Percentiles rank a stretch among this genome's conserved stretches.
Evolutionary conservation across 2,329 filamentous ascomycete species (phyloP).

Genomic region (Stachybotrys chlorohalonatus): DNA sequence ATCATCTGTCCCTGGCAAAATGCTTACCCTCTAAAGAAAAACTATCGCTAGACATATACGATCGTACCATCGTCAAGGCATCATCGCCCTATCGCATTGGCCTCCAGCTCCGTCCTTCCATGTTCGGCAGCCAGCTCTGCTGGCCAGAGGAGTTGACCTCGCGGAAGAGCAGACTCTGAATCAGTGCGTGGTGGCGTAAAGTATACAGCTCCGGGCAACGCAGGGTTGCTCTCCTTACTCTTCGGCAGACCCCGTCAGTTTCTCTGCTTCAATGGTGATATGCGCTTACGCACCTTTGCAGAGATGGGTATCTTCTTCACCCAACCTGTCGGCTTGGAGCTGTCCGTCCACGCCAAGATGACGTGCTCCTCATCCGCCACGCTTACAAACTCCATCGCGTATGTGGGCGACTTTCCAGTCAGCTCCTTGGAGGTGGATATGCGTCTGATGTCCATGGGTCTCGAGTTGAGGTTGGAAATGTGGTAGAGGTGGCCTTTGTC

Average conservation of each 20-base stretch:
- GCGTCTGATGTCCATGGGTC: constrained; percentile 24
- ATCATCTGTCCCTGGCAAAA: too few species aligned
- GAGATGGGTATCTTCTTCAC: constrained; percentile 18
- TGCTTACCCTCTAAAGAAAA: too few species aligned
- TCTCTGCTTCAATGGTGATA: neutral
- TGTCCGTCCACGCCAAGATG: constrained; percentile 29
- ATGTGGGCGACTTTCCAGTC: constrained; percentile 25
- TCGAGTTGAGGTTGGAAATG: constrained; percentile 27
- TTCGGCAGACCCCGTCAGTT: neutral
- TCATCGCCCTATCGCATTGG: neutral
- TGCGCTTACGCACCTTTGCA: constrained; percentile 2
- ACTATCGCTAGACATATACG: too few species aligned
- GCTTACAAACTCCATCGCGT: constrained; percentile 27
- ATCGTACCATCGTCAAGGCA: neutral
- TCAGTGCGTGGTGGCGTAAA: neutral
- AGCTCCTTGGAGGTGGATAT: constrained; percentile 25
- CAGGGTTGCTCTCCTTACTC: neutral
- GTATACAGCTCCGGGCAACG: neutral
- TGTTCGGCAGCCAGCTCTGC: constrained; percentile 1
- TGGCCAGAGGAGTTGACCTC: neutral
- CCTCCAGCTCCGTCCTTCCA: constrained; percentile 1
- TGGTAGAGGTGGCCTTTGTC: constrained; percentile 29
- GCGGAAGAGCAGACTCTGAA: neutral
- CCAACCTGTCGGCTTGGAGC: constrained; percentile 19
- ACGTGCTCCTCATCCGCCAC: constrained; percentile 26